Evolutionary conservation across 2,329 filamentous ascomycete genomes (phyloP).

Genomic region (Colletotrichum eleusines): DNA sequence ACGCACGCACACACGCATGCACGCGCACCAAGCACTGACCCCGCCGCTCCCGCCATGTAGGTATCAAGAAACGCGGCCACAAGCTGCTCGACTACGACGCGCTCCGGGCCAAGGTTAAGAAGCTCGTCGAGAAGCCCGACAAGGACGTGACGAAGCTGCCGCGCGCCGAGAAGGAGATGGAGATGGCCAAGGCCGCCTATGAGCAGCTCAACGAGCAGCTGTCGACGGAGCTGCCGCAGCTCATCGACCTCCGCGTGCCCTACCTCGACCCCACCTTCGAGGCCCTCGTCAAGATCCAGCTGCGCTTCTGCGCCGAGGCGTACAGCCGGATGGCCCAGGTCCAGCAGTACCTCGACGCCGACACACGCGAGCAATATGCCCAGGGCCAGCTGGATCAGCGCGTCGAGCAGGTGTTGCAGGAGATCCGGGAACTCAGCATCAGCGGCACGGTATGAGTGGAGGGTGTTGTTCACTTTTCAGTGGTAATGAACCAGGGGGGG

Average conservation of each 20-base stretch:
- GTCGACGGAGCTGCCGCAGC: conserved; percentile 89
- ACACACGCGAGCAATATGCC: conserved; percentile 96
- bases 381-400: conserved; percentile 90
- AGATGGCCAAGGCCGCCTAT: conserved; percentile 93
- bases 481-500: no score
- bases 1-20: background rate
- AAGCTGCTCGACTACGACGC: conserved; percentile 99
- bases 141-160: conserved; percentile 98
- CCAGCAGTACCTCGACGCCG: conserved; percentile 96
- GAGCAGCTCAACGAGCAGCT: conserved; percentile 98
- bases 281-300: conserved; percentile 97
- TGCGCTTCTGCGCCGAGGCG: conserved; percentile 97
- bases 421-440: conserved; percentile 97
- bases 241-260: conserved; percentile 96
- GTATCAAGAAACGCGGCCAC: conserved; percentile 98
- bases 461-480: no score
- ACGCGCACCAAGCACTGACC: background rate
- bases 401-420: conserved; percentile 95
- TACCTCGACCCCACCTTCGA: conserved; percentile 98
- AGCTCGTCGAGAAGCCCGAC: conserved; percentile 96
- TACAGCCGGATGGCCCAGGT: conserved; percentile 99
- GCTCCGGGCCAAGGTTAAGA: conserved; percentile 95
- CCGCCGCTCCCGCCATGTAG: conserved; percentile 51
- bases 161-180: conserved; percentile 94
- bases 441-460: conserved; percentile 70